These are phyloP conservation scores for Fusarium dlaminii DNA, from an alignment of 2,329 filamentous ascomycete species.

Conservation along the genomic window DNA sequence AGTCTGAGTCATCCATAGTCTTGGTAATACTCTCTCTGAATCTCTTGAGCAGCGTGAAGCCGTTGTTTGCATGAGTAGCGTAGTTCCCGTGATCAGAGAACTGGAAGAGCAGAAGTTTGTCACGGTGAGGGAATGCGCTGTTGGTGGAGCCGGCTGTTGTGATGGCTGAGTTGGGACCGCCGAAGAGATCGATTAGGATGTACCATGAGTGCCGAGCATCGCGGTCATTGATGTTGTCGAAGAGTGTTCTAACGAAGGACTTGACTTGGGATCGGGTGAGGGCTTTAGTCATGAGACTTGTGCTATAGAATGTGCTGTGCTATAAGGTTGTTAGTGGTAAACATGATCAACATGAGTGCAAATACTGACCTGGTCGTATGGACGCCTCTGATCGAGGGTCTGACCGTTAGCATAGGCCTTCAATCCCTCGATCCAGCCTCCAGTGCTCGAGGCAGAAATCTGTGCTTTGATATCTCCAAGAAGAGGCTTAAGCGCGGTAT, in stretches of 20 bases:
- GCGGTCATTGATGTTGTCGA: conserved; percentile 22
- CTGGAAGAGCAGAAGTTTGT: conserved; percentile 61
- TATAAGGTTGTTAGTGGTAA: conserved; percentile 12
- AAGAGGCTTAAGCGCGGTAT: conserved; percentile 29
- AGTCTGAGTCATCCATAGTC: conserved; percentile 41
- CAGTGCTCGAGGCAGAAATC: conserved; percentile 14
- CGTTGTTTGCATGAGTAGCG: conserved; percentile 45
- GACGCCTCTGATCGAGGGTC: conserved; percentile 38
- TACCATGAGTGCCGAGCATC: conserved; percentile 33
- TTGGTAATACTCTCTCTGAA: conserved; percentile 49
- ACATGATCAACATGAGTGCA: no score
- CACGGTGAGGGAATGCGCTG: conserved; percentile 53
- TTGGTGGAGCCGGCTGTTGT: conserved; percentile 37
- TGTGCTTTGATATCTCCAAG: conserved; percentile 22
- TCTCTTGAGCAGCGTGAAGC: conserved; percentile 46
- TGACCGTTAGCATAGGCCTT: conserved; percentile 31
- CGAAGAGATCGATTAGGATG: conserved; percentile 45
- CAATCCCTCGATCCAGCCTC: conserved; percentile 43
- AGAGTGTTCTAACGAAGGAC: conserved; percentile 33
- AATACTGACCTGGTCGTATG: conserved; percentile 35
- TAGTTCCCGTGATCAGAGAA: conserved; percentile 53
- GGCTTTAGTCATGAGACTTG: conserved; percentile 43
- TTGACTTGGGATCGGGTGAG: conserved; percentile 37
- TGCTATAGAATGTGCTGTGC: conserved; percentile 45
- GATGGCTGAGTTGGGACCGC: conserved; percentile 50